These are phyloP conservation scores for Diaporthe australafricana DNA, from an alignment of 2,329 filamentous ascomycete species.

Conservation along the genomic window DNA sequence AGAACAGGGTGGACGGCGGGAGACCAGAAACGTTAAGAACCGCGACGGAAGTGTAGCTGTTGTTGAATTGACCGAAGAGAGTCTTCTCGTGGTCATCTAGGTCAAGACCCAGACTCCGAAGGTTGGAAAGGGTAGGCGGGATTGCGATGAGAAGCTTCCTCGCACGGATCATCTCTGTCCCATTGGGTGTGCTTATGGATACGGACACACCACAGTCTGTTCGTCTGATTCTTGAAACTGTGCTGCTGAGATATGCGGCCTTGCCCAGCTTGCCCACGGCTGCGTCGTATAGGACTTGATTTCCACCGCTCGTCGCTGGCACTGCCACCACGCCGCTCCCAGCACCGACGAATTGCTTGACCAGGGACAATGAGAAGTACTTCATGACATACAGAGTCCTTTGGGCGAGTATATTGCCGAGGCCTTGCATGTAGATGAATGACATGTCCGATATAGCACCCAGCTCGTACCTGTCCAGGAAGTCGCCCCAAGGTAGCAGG, in stretches of 20 bases:
- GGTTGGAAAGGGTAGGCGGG: neutral
- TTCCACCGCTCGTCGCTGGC: neutral
- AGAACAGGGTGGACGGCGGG: neutral
- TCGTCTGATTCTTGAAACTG: neutral
- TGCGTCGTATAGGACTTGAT: neutral
- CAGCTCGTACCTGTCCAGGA: slow-evolving; percentile 16
- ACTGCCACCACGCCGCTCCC: neutral
- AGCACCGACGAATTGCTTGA: neutral
- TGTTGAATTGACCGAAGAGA: neutral
- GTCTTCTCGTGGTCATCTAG: neutral
- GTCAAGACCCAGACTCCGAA: neutral
- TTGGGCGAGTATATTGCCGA: slow-evolving; percentile 5
- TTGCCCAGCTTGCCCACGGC: neutral
- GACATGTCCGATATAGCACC: neutral
- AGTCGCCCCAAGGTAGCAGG: slow-evolving; percentile 8
- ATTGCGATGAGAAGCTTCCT: slow-evolving; percentile 14
- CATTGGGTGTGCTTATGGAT: neutral
- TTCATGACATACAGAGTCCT: slow-evolving; percentile 8
- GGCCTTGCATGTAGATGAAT: neutral
- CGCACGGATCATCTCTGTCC: neutral
- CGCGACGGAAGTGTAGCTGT: neutral
- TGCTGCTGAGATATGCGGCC: neutral
- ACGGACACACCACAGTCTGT: neutral
- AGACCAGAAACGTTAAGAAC: neutral
- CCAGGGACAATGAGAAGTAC: neutral